Evolutionary conservation across 768 basidiomycete species (phyloP), one percentile per base, ranked within the genome.

Genomic region (Boletus sp.): DNA sequence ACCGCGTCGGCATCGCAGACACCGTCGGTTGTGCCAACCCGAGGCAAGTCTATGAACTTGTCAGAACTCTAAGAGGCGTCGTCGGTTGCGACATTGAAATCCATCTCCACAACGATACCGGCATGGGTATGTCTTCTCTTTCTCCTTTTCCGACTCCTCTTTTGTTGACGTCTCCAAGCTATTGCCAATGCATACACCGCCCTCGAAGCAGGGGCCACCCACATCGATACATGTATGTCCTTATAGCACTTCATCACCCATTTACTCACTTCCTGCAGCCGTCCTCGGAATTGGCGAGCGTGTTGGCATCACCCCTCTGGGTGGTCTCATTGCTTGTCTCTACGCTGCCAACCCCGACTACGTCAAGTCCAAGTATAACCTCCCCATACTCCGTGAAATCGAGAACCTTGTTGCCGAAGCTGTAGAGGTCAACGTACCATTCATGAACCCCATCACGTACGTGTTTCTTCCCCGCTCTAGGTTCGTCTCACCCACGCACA

Each of bases 21-120:
- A 99, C 97, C 13, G 97, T 99, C 59, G 97, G 97, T 23, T 99
- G 97, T 68, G 97, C 97, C 55, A 98, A 98, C 77, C 95, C 97
- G 3, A 79, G 97, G 64, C 97, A 99, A 70, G 97, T 98, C 5
- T 99, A 99, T 72, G 97, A 99, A 49, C 87, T 99, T 62, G 94
- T 98, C 62, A 81, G 97, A 63, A 99, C 97, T 7, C 81, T 98
- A 33, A 80, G 97, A 56, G 94, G 97, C 49, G 97, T 99, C 50
- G 97, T 99, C 56, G 85, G 80, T 47, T 98, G 97, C 71, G 97
- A 99, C 69, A 99, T 99, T 60, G 97, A 99, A 73, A 84, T 94
- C 44, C 97, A 98, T 74, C 81, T 99, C 61, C 97, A 99, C 78
- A 97, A 98, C 69, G 97, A 99, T 73, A 98, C 96, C 53, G 95